Conservation (phyloP, 225 moss, liverwort and hornwort species). For the Anthoceros angustus region DNA sequence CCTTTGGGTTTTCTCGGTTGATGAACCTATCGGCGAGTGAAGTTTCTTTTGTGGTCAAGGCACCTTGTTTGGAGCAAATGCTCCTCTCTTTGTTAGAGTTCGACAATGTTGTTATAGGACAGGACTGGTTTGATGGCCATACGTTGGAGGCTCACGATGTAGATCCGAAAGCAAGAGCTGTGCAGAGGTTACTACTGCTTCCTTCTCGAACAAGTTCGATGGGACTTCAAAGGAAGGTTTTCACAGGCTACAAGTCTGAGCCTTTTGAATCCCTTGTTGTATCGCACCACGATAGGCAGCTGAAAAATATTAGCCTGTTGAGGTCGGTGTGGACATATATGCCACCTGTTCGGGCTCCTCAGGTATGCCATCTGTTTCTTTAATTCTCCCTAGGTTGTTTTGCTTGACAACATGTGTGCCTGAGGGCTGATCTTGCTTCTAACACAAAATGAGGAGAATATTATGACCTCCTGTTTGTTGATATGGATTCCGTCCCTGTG, state of each 20-base stretch:
- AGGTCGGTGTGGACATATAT: slow-evolving; percentile 62
- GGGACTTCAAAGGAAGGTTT: slow-evolving; percentile 27
- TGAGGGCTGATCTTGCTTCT: no score
- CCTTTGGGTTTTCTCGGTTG: slow-evolving; percentile 57
- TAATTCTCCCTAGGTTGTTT: no score
- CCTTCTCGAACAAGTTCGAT: slow-evolving; percentile 31
- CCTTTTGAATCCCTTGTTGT: slow-evolving; percentile 65
- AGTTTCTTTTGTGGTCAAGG: slow-evolving; percentile 46
- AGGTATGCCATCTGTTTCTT: slow-evolving; percentile 23
- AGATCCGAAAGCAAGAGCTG: slow-evolving; percentile 51
- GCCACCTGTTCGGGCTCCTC: slow-evolving; percentile 78
- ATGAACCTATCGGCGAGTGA: slow-evolving; percentile 55
- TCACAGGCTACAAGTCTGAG: slow-evolving; percentile 36
- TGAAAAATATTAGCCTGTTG: slow-evolving; percentile 39
- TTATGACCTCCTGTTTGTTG: no score
- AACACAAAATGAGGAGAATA: no score
- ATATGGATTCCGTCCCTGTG: background rate
- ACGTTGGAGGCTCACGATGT: slow-evolving; percentile 27
- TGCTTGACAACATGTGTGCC: no score
- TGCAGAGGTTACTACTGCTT: slow-evolving; percentile 43
- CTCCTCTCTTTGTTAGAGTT: slow-evolving; percentile 34
- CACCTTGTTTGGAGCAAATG: slow-evolving; percentile 44
- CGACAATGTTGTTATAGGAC: slow-evolving; percentile 22
- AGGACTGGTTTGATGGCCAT: slow-evolving; percentile 26
- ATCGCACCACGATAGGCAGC: slow-evolving; percentile 47